A percentile compares a stretch with the other conserved stretches of the same genome.
Conservation (phyloP, 1,284 basidiomycete species). For the Hypsizygus ulmarius region DNA sequence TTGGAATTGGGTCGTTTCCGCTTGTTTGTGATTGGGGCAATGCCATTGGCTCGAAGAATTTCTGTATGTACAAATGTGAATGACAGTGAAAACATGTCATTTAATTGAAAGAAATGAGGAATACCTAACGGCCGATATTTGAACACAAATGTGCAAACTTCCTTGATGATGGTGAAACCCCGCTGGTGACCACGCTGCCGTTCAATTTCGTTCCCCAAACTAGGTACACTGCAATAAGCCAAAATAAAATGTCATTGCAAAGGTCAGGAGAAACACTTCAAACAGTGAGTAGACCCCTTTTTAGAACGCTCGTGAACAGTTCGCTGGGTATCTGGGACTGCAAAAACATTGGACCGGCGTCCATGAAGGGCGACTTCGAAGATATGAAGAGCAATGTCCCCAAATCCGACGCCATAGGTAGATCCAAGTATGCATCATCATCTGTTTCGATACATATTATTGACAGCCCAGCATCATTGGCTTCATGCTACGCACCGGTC, state of each 20-base stretch:
- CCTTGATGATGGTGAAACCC: neutral
- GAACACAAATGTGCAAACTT: slow-evolving; percentile 8
- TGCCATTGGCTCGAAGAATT: slow-evolving; percentile 5
- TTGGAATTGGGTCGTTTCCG: neutral
- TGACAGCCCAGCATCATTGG: too few relatives aligned
- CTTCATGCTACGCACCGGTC: too few relatives aligned
- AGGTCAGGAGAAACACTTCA: too few relatives aligned
- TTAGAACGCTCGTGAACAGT: slow-evolving; percentile 11
- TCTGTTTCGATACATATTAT: too few relatives aligned
- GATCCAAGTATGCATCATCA: slow-evolving; percentile 3
- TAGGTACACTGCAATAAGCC: too few relatives aligned
- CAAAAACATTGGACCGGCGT: too few relatives aligned
- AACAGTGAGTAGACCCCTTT: neutral
- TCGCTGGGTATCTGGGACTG: slow-evolving; percentile 1
- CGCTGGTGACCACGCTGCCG: too few relatives aligned
- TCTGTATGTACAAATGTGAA: neutral
- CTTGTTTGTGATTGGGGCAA: neutral
- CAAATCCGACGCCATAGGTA: neutral
- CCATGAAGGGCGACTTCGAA: too few relatives aligned
- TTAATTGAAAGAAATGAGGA: neutral
- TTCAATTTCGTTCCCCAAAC: too few relatives aligned
- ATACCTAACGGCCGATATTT: slow-evolving; percentile 8
- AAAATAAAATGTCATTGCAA: too few relatives aligned
- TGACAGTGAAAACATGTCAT: neutral
- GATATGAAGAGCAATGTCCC: slow-evolving; percentile 9